Evolutionary conservation across 805 yeast genomes (phyloP), one percentile per base, ranked within the genome.

Genomic region (Pichia nanzhaoensis): DNA sequence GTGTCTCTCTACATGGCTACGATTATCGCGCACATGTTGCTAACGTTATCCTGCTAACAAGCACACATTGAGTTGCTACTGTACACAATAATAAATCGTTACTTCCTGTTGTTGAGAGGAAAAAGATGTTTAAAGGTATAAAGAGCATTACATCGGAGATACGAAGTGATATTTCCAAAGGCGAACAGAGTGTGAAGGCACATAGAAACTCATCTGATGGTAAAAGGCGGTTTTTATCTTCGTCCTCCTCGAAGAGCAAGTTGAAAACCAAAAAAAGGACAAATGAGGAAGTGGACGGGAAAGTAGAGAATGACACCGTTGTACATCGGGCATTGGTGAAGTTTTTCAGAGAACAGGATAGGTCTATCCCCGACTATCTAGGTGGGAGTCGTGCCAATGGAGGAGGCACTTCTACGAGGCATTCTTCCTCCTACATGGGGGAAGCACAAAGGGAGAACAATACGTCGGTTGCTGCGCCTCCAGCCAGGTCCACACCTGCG

Each of bases 271-370:
- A 38, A 33, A 12, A 17, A 5, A 35, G 37, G n/a, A 28, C n/a
- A 8, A 19, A 37, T 7, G 41, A 32, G 19, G 69, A 66, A 37
- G 52, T 54, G n/a, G 70, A 65, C 47, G 68, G 69, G 4, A 55
- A 51, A 16, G 46, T 52, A 1, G 68, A 64, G 41, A 55, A 57
- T 13, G 63, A 60, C 20, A 66, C 70, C 0, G 54, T 59, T 31
- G 64, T 66, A 1, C 63, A 62, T 37, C 53, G 50, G 22, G 61
- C 69, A 0, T 39, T 66, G 28, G 52, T 62, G 10, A 56, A 50
- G 20, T 61, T 46, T 41, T 66, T 55, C 48, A 49, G 50, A 18
- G 53, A 54, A 14, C 47, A 47, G 14, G 56, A 55, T 16, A 33
- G 40, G 13, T 44, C 41, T 7, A 33, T 46, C 7, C 70, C 70